Base-by-base conservation (phyloP, 768 basidiomycete genomes). In the Coprinopsis cinerea region DNA sequence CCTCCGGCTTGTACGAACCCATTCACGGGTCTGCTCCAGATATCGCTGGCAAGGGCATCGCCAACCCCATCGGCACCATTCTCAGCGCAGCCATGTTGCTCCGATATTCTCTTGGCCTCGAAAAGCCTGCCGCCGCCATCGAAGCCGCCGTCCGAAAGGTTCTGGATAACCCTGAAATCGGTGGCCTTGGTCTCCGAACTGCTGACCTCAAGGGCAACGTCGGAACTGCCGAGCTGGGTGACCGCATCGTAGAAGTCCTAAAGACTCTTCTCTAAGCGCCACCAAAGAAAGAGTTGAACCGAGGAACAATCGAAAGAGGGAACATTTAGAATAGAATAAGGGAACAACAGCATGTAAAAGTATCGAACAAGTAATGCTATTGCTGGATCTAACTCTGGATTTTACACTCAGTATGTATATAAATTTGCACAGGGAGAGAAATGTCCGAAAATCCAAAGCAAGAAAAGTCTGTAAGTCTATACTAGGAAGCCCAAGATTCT, bases 1-100 rank as follows among this genome's bases (percentile, higher is more conserved):
- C 88, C 1, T 68, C 79, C 15, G 96, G 96, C 35, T 72, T 99
- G 36, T 99, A 99, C 73, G 96, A 99, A 69, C 96, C 96, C 44
- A 96, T 96, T 56, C 92, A 95, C 61, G 91, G 91, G 44, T 92
- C 91, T 36, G 93, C 93, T 1, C 93, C 93, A 45, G 93, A 95
- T 61, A 96, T 96, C 54, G 90, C 93, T n/a, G 92, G 91, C 1
- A 74, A 88, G 65, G 88, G 88, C 15, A 91, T 94, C 59, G 93
- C 93, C 56, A 96, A 96, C 64, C 93, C 93, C 28, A 81, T 96
- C 59, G 93, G 93, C 46, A 94, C 93, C 14, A 95, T 96, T 64
- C 85, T 96, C 51, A 93, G 91, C 47, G 88, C 87, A 15, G 93
- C 93, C 13, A 82, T 96, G 83, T 83, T 96, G 53, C 75, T 96